phyloP scores from a whole-genome alignment of 1,284 basidiomycete genomes.

The Entoloma clypeatum region DNA sequence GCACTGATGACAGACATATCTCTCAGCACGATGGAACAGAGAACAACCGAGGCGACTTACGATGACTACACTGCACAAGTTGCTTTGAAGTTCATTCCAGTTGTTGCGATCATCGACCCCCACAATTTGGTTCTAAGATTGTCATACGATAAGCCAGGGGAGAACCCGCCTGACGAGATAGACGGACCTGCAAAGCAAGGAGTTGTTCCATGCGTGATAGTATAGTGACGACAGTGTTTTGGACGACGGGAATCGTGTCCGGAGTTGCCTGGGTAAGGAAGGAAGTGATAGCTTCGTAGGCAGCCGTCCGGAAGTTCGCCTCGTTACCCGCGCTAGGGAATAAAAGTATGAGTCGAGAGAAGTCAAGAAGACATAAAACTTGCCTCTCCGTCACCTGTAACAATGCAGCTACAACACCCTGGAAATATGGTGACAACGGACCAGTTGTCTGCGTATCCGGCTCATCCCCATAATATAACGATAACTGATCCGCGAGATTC shows the following conservation, averaged over 20 bases:
- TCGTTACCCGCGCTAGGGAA: slow-evolving; percentile 75
- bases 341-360: slow-evolving; percentile 13
- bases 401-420: slow-evolving; percentile 80
- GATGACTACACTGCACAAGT: slow-evolving; percentile 88
- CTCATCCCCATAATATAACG: slow-evolving; percentile 59
- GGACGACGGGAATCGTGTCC: slow-evolving; percentile 81
- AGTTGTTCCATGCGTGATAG: slow-evolving; percentile 89
- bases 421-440: slow-evolving; percentile 87
- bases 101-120: slow-evolving; percentile 97
- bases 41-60: slow-evolving; percentile 41
- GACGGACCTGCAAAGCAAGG: slow-evolving; percentile 68
- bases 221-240: slow-evolving; percentile 80
- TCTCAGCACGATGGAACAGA: slow-evolving; percentile 6
- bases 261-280: slow-evolving; percentile 79
- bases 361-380: slow-evolving; percentile 23
- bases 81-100: slow-evolving; percentile 98
- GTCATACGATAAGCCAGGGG: slow-evolving; percentile 5
- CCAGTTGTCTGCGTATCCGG: slow-evolving; percentile 46
- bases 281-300: slow-evolving; percentile 93
- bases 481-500: slow-evolving; percentile 88
- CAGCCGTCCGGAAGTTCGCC: slow-evolving; percentile 90
- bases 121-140: slow-evolving; percentile 81
- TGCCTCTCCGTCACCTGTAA: slow-evolving; percentile 84
- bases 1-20: slow-evolving; percentile 44
- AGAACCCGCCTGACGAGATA: not conserved